Evolutionary conservation across 805 yeast species (phyloP).

Genomic region (Nakazawaea holstii): DNA sequence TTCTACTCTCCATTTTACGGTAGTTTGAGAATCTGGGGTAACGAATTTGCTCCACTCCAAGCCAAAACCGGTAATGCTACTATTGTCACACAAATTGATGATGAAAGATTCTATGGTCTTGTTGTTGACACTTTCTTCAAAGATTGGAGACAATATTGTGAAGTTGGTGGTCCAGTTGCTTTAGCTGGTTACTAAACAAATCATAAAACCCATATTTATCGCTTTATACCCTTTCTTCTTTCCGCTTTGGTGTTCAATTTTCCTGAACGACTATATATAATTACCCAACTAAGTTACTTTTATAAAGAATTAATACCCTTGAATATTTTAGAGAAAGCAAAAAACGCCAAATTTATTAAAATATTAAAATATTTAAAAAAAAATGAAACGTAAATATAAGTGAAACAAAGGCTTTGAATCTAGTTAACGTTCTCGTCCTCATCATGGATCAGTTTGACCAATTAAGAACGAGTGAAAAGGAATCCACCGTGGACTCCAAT

Average conservation of each 20-base stretch:
- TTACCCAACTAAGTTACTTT: too few relatives aligned
- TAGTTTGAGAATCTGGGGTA: conserved; percentile 31
- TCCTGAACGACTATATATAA: too few relatives aligned
- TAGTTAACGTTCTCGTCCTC: too few relatives aligned
- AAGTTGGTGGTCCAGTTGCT: conserved; percentile 8
- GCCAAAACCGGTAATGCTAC: conserved; percentile 31
- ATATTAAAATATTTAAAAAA: too few relatives aligned
- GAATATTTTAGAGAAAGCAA: too few relatives aligned
- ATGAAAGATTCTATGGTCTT: conserved; percentile 24
- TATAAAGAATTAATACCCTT: too few relatives aligned
- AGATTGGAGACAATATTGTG: conserved; percentile 34
- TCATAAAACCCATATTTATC: conserved; percentile 6
- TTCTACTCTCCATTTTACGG: conserved; percentile 39
- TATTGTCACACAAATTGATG: conserved; percentile 27
- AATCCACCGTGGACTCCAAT: background rate
- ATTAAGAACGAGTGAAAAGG: background rate
- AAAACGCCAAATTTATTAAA: too few relatives aligned
- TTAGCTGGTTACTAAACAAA: conserved; percentile 7
- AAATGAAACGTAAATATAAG: too few relatives aligned
- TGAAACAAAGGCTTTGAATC: too few relatives aligned
- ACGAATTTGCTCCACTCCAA: conserved; percentile 29
- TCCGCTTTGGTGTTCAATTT: background rate
- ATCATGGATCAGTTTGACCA: conserved; percentile 3
- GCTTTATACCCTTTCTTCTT: background rate
- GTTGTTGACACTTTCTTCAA: conserved; percentile 27